A percentile compares a stretch with the other conserved stretches of the same genome.
Evolutionary conservation across 2,329 filamentous ascomycete species (phyloP).

Genomic region (Leptographium lundbergii): DNA sequence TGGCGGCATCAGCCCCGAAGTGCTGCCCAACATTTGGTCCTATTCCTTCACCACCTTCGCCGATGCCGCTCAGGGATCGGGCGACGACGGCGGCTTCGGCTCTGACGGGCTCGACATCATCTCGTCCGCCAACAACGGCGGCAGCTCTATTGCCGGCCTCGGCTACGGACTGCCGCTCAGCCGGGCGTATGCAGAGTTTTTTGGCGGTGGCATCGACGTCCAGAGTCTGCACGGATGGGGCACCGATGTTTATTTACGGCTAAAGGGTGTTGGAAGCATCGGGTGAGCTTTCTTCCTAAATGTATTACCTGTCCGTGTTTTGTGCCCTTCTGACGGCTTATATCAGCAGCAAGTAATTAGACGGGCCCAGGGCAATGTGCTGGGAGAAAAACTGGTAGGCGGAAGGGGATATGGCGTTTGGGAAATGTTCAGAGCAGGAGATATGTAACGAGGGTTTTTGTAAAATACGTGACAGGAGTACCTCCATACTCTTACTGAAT

Average conservation of each 20-base stretch:
- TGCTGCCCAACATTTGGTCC: constrained; percentile 82
- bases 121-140: constrained; percentile 55
- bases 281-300: constrained; percentile 14
- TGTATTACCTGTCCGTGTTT: neutral
- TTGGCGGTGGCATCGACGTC: constrained; percentile 88
- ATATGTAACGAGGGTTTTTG: neutral
- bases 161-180: constrained; percentile 88
- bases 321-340: neutral
- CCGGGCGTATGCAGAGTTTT: constrained; percentile 93
- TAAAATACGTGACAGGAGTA: neutral
- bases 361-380: neutral
- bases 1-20: constrained; percentile 77
- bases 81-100: constrained; percentile 25
- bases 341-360: neutral
- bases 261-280: constrained; percentile 50
- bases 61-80: constrained; percentile 41
- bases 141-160: constrained; percentile 78
- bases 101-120: constrained; percentile 63
- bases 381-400: neutral
- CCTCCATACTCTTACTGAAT: neutral
- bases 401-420: neutral
- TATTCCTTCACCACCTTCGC: constrained; percentile 96
- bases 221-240: constrained; percentile 95
- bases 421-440: neutral
- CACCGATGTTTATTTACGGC: constrained; percentile 53